A percentile compares a stretch with the other conserved stretches of the same genome.
phyloP scores from a whole-genome alignment of 768 basidiomycete genomes.

The Russula ochroleuca region DNA sequence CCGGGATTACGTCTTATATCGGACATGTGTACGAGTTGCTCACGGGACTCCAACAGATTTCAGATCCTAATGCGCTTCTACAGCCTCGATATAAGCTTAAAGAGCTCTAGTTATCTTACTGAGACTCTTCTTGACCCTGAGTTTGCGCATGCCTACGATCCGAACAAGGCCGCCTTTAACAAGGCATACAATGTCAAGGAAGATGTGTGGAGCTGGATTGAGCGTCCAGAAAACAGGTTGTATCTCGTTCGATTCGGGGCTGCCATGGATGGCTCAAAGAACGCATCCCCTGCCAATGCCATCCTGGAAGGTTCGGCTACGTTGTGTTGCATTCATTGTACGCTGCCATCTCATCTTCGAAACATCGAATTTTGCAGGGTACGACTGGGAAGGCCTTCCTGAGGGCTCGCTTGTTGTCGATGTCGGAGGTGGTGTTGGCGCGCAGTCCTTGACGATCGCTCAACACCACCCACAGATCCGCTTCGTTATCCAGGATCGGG shows the following conservation, averaged over 20 bases:
- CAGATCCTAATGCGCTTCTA: not conserved
- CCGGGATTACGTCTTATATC: constrained; percentile 12
- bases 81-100: constrained; percentile 28
- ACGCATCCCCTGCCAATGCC: not conserved
- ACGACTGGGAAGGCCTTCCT: constrained; percentile 5
- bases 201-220: constrained; percentile 1
- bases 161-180: constrained; percentile 6
- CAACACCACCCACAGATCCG: not conserved
- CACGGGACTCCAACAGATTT: not conserved
- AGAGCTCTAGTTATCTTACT: constrained; percentile 27
- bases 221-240: constrained; percentile 3
- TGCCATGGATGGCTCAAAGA: constrained; percentile 5
- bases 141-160: not conserved
- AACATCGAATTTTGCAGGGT: not conserved
- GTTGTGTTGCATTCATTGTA: not conserved
- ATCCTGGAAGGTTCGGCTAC: constrained; percentile 7
- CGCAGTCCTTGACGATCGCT: constrained; percentile 13
- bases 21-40: constrained; percentile 10
- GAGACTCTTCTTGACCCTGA: constrained; percentile 28
- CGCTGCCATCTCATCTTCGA: not conserved
- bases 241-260: constrained; percentile 4
- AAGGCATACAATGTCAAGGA: constrained; percentile 2
- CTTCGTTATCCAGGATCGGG: constrained; percentile 19
- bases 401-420: constrained; percentile 17
- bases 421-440: constrained; percentile 13